Conservation (phyloP, 2,329 filamentous ascomycete genomes). For the Lachnellula subtilissima region DNA sequence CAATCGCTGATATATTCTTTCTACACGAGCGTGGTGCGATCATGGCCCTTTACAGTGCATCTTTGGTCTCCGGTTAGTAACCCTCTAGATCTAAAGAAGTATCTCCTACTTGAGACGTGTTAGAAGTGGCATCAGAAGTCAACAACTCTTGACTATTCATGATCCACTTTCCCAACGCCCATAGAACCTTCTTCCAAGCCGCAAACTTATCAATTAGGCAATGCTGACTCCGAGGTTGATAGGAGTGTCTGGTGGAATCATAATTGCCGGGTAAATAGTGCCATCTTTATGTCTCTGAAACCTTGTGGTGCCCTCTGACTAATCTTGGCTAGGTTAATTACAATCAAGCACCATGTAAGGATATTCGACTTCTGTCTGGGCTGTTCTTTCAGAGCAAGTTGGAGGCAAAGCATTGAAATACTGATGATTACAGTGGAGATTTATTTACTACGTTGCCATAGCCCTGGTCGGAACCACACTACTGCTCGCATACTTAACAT, state of each 20-base stretch:
- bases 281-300: slow-evolving; percentile 36
- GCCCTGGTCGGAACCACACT: slow-evolving; percentile 46
- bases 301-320: slow-evolving; percentile 32
- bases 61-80: slow-evolving; percentile 10
- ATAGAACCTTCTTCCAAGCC: too few relatives aligned
- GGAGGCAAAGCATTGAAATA: neutral
- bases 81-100: neutral
- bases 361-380: neutral
- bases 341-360: slow-evolving; percentile 35
- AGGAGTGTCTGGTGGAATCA: slow-evolving; percentile 42
- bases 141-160: too few relatives aligned
- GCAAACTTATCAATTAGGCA: too few relatives aligned
- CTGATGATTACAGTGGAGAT: slow-evolving; percentile 36
- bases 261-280: slow-evolving; percentile 42
- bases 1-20: slow-evolving; percentile 43
- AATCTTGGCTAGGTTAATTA: slow-evolving; percentile 33
- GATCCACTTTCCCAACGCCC: too few relatives aligned
- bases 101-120: neutral
- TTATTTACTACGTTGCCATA: slow-evolving; percentile 47
- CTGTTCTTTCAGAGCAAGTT: neutral
- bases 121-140: neutral
- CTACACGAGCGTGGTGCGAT: slow-evolving; percentile 53
- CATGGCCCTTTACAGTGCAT: slow-evolving; percentile 10
- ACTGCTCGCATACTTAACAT: slow-evolving; percentile 46
- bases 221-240: slow-evolving; percentile 5